Percentiles rank a stretch among this genome's conserved stretches.
Conservation (phyloP, 306 rosid species). For the Abrus pulchellus region DNA sequence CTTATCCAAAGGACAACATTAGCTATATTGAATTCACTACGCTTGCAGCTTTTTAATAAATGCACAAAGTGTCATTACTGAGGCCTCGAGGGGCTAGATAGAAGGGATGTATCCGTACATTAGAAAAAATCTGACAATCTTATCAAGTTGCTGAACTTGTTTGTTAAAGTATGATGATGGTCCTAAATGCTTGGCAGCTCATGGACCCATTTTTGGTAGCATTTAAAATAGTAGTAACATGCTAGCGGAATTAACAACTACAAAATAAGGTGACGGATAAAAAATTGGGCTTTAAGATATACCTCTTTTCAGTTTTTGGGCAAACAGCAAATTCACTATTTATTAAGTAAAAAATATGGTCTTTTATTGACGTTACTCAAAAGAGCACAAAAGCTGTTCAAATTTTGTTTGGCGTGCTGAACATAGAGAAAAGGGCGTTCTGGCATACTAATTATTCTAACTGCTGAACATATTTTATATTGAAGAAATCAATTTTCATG, state of each 20-base stretch:
- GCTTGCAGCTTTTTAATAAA: conserved; percentile 23
- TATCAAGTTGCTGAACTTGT: conserved; percentile 11
- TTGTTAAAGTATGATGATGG: neutral
- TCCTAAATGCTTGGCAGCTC: neutral
- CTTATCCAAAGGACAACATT: conserved; percentile 42
- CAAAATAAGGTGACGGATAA: neutral
- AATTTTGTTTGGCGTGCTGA: neutral
- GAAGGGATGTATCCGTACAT: conserved; percentile 19
- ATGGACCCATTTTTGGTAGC: conserved; percentile 14
- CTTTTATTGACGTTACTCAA: neutral
- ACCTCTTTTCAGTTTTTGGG: conserved; percentile 1
- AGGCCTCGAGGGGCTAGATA: neutral
- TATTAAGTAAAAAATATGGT: too few species aligned
- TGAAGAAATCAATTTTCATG: neutral
- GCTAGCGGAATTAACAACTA: conserved; percentile 8
- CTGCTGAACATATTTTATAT: neutral
- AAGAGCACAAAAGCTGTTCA: neutral
- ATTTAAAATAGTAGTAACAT: conserved; percentile 22
- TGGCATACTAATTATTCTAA: neutral
- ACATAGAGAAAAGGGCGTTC: neutral
- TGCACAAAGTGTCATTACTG: conserved; percentile 7
- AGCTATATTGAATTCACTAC: conserved; percentile 11
- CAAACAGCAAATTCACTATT: neutral
- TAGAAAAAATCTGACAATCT: conserved; percentile 25
- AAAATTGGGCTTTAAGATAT: neutral